phyloP scores from a whole-genome alignment of 176 grass and related monocot species.

The Oryza officinalis region DNA sequence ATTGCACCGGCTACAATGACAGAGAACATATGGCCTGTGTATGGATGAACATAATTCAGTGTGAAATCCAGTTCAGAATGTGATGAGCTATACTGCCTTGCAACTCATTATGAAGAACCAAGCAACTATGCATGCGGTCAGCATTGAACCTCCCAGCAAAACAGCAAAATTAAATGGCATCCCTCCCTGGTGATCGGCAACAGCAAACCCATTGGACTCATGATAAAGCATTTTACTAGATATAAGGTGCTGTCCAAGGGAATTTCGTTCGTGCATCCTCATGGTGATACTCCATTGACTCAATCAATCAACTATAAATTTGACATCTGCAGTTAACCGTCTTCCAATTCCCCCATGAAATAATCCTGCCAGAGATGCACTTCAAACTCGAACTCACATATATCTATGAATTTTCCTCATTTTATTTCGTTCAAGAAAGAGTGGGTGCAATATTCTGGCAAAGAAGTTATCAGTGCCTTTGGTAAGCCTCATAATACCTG shows the following conservation, averaged over 20 bases:
- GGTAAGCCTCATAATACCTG: slow-evolving; percentile 22
- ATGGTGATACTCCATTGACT: background rate
- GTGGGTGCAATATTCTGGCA: slow-evolving; percentile 17
- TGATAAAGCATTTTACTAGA: slow-evolving; percentile 11
- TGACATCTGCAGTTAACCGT: background rate
- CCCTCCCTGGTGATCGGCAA: slow-evolving; percentile 8
- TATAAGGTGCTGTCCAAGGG: background rate
- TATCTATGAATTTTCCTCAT: background rate
- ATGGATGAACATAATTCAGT: background rate
- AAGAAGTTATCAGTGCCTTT: slow-evolving; percentile 9
- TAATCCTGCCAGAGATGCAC: slow-evolving; percentile 7
- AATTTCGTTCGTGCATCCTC: background rate
- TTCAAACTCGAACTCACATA: background rate
- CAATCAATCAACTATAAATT: background rate
- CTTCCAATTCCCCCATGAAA: background rate
- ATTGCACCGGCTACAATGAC: slow-evolving; percentile 1
- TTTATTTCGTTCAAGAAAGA: slow-evolving; percentile 25
- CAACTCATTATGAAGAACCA: background rate
- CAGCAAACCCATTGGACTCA: background rate
- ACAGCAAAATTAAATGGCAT: slow-evolving; percentile 3
- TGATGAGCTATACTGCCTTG: background rate
- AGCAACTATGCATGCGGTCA: background rate
- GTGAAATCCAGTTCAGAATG: slow-evolving; percentile 1
- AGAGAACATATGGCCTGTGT: background rate
- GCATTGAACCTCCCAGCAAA: background rate